Percentiles rank a stretch among this genome's conserved stretches.
Conservation (phyloP, 2,329 filamentous ascomycete genomes). For the Pyrenochaeta sp. region DNA sequence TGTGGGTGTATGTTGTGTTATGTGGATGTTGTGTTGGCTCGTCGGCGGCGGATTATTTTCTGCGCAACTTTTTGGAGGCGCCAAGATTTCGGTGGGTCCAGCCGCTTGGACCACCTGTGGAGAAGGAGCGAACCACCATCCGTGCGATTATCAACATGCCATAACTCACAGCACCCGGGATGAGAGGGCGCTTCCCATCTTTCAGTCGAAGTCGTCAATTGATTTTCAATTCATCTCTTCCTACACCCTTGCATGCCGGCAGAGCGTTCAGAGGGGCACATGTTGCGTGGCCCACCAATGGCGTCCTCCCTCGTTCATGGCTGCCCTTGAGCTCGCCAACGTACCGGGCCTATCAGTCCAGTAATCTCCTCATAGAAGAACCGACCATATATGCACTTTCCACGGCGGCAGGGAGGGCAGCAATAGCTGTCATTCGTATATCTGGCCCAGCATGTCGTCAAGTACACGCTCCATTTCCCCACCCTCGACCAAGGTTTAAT, state of each 20-base stretch:
- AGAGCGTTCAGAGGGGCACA: background rate
- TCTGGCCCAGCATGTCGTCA: slow-evolving; percentile 79
- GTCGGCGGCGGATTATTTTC: slow-evolving; percentile 9
- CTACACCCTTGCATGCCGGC: too few relatives aligned
- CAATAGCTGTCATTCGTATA: slow-evolving; percentile 87
- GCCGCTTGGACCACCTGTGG: slow-evolving; percentile 24
- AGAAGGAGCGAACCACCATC: slow-evolving; percentile 28
- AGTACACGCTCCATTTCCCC: slow-evolving; percentile 53
- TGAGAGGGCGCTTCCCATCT: slow-evolving; percentile 41
- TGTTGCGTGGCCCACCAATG: slow-evolving; percentile 1
- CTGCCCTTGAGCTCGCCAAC: slow-evolving; percentile 21
- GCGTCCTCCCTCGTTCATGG: slow-evolving; percentile 7
- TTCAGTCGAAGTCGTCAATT: slow-evolving; percentile 16
- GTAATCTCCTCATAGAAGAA: slow-evolving; percentile 18
- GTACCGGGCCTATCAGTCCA: slow-evolving; percentile 20
- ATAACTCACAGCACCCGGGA: slow-evolving; percentile 35
- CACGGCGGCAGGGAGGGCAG: slow-evolving; percentile 82
- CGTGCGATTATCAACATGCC: slow-evolving; percentile 17
- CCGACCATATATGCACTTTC: slow-evolving; percentile 90
- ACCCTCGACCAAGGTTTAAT: slow-evolving; percentile 4
- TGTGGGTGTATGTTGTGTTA: background rate
- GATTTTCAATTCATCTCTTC: background rate
- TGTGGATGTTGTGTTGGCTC: slow-evolving; percentile 14
- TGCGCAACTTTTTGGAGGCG: slow-evolving; percentile 20
- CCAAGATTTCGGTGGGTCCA: slow-evolving; percentile 17